Conservation (phyloP, 306 rosid species). For the barrel medic (Medicago truncatula) region MtrunA17r5.0-ANR NC_053042.1:40806001-40806500, state of each 20-base stretch:
- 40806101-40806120: background rate
- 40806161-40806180: background rate
- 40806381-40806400: constrained; percentile 1
- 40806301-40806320: too few relatives aligned
- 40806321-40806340: too few relatives aligned
- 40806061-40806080: background rate
- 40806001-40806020: constrained; percentile 35
- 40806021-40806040: constrained; percentile 5
- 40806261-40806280: background rate
- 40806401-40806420: background rate
- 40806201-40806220: background rate
- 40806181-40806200: constrained; percentile 1
- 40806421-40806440: constrained; percentile 9
- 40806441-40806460: constrained; percentile 24
- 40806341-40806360: constrained; percentile 2
- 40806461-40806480: background rate
- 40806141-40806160: background rate
- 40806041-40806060: constrained; percentile 1
- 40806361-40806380: constrained; percentile 12
- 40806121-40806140: background rate
- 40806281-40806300: background rate
- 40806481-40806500: constrained; percentile 51
- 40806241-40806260: background rate
- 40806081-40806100: background rate
- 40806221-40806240: constrained; percentile 20